Percentiles rank a stretch among this genome's conserved stretches.
phyloP scores from a whole-genome alignment of 768 basidiomycete species.

The Lyophyllum shimeji region DNA sequence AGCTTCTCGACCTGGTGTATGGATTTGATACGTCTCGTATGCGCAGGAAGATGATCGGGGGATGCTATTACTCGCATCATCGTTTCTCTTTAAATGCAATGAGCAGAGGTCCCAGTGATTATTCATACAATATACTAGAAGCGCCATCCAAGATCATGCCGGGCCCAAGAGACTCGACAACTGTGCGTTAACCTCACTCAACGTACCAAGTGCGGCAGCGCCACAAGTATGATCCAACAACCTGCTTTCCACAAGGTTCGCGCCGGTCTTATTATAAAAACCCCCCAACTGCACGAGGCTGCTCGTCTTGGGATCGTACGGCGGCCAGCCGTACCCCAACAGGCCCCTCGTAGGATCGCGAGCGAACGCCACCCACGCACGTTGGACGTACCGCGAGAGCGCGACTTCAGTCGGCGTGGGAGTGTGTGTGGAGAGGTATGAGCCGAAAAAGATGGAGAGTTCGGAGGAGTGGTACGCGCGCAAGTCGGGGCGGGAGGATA shows the following conservation, averaged over 20 bases:
- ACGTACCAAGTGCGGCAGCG: neutral
- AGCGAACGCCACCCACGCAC: constrained; percentile 38
- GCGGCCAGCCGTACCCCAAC: constrained; percentile 24
- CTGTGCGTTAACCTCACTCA: neutral
- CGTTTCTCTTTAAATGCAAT: too few species aligned
- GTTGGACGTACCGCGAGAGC: constrained; percentile 32
- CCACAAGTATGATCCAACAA: constrained; percentile 14
- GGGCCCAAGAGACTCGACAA: constrained; percentile 5
- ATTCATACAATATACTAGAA: too few species aligned
- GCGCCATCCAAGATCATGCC: neutral
- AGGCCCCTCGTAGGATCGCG: constrained; percentile 32
- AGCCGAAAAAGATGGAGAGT: constrained; percentile 36
- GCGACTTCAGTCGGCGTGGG: constrained; percentile 27
- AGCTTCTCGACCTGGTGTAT: neutral
- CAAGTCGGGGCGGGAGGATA: constrained; percentile 27
- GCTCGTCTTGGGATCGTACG: constrained; percentile 18
- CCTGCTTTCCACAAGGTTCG: constrained; percentile 14
- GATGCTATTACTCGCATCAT: too few species aligned
- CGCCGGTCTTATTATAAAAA: constrained; percentile 17
- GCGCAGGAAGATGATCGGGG: neutral
- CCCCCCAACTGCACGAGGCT: constrained; percentile 18
- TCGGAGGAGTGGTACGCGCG: constrained; percentile 35
- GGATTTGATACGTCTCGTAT: neutral
- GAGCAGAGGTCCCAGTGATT: too few species aligned
- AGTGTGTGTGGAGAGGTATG: constrained; percentile 23